Evolutionary conservation across 768 basidiomycete species (phyloP), one percentile per base, ranked within the genome.

Genomic region (Crassisporium funariophilum): DNA sequence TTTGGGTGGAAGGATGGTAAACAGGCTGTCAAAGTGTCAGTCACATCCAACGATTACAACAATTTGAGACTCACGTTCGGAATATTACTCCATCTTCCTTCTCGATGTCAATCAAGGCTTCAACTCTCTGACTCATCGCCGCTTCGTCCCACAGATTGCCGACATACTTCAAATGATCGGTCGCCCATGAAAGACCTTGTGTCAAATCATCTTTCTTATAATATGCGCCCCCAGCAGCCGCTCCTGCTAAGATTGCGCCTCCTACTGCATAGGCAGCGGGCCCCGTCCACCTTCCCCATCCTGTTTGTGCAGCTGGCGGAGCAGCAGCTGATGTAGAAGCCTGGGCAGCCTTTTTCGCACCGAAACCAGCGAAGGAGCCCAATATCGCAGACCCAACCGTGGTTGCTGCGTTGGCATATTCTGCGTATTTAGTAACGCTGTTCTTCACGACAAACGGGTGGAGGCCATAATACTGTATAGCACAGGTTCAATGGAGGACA

Each of bases 91-190:
- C 83, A 52, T 81, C 70, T 36, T 77, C 66, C 41, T 79, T 69
- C 45, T 88, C 82, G 35, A 84, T 72, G 39, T 75, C 72, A 35
- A 87, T 66, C 41, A 97, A 65, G 21, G 70, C 71, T 20, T 84
- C 79, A 42, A 95, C 57, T 16, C 94, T 76, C 47, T 61, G 67
- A 29, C 74, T 73, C 66, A 94, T 70, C 8, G 69, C 72, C 16
- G 75, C 73, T 54, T 84, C 81, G 55, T 95, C 84, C 94, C 93
- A 95, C 22, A 97, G 67, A 54, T 76, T 88, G 34, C 88, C 82
- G 7, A 95, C 84, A 64, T 87, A 98, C 59, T 86, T 88, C 82
- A 97, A 81, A 63, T 98, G 94, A 55, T 95, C 93, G 22, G 77
- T 83, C 2, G 84, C 84, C 84, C 85, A 93, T 9, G 73, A 69